These are phyloP conservation scores for Pestalotiopsis sp. DNA, from an alignment of 2,329 filamentous ascomycete species.

Conservation along the genomic window DNA sequence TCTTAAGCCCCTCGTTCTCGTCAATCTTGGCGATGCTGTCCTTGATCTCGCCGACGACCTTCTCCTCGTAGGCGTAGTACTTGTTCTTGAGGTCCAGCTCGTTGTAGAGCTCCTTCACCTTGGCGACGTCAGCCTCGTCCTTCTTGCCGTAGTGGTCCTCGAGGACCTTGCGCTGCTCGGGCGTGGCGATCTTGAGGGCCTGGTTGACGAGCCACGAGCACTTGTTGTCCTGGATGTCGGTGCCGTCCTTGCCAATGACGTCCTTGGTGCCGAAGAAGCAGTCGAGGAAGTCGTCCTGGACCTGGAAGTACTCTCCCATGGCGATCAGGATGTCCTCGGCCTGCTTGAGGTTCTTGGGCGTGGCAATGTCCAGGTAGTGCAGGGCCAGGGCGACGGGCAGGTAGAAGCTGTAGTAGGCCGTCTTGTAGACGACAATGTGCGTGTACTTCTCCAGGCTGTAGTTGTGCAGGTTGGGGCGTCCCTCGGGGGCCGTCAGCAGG, in stretches of 20 bases:
- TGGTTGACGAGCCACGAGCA: slow-evolving; percentile 98
- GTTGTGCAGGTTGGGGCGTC: slow-evolving; percentile 88
- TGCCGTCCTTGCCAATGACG: slow-evolving; percentile 96
- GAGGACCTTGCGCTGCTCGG: slow-evolving; percentile 84
- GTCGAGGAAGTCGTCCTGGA: slow-evolving; percentile 98
- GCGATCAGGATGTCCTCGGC: slow-evolving; percentile 92
- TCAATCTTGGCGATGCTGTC: slow-evolving; percentile 77
- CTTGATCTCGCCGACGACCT: slow-evolving; percentile 75
- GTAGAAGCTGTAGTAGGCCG: slow-evolving; percentile 99
- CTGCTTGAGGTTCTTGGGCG: slow-evolving; percentile 83
- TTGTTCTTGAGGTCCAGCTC: slow-evolving; percentile 81
- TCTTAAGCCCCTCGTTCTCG: slow-evolving; percentile 86
- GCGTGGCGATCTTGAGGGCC: slow-evolving; percentile 75
- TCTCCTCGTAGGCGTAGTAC: slow-evolving; percentile 90
- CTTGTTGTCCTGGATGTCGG: slow-evolving; percentile 99
- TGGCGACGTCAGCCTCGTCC: slow-evolving; percentile 77
- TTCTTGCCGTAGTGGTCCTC: slow-evolving; percentile 95
- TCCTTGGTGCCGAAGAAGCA: slow-evolving; percentile 85
- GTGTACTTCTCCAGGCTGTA: slow-evolving; percentile 94
- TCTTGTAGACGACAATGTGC: slow-evolving; percentile 99
- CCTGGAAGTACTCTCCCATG: slow-evolving; percentile 98
- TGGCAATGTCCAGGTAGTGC: slow-evolving; percentile 81
- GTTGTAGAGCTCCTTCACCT: slow-evolving; percentile 85
- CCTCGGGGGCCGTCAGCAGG: slow-evolving; percentile 92
- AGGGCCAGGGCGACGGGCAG: slow-evolving; percentile 91